Evolutionary conservation across 495 filamentous ascomycete species (phyloP).

Genomic region (Aspergillus campestris): DNA sequence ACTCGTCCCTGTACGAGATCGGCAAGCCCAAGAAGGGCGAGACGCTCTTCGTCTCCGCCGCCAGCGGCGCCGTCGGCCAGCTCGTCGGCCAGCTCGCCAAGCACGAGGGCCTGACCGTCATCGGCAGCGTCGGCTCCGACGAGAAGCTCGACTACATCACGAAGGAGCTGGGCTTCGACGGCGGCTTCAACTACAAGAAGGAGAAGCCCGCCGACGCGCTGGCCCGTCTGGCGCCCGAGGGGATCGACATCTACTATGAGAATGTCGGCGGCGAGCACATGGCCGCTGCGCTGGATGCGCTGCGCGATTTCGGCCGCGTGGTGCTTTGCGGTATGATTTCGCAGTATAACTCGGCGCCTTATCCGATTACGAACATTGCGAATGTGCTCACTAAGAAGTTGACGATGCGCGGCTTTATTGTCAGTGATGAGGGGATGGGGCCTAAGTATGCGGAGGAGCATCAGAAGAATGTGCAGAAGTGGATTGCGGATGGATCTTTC

Average conservation of each 20-base stretch:
- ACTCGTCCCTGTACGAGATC: slow-evolving; percentile 71
- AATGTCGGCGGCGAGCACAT: slow-evolving; percentile 89
- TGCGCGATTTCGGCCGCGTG: slow-evolving; percentile 68
- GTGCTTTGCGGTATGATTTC: slow-evolving; percentile 64
- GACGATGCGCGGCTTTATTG: slow-evolving; percentile 73
- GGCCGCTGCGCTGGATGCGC: slow-evolving; percentile 59
- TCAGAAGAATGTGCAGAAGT: slow-evolving; percentile 71
- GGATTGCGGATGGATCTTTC: slow-evolving; percentile 76
- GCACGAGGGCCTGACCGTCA: slow-evolving; percentile 76
- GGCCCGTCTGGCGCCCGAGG: slow-evolving; percentile 64
- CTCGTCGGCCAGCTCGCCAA: slow-evolving; percentile 81
- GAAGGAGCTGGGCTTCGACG: slow-evolving; percentile 60
- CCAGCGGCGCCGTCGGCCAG: slow-evolving; percentile 77
- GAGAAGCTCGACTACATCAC: slow-evolving; percentile 61
- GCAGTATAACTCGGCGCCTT: slow-evolving; percentile 64
- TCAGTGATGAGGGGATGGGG: slow-evolving; percentile 55
- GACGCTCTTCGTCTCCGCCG: slow-evolving; percentile 78
- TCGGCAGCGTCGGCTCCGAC: slow-evolving; percentile 65
- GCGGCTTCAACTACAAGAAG: slow-evolving; percentile 71
- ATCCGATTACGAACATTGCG: slow-evolving; percentile 60
- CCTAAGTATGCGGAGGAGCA: slow-evolving; percentile 66
- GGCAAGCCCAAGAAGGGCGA: slow-evolving; percentile 81
- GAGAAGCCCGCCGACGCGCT: slow-evolving; percentile 63
- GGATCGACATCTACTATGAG: slow-evolving; percentile 92
- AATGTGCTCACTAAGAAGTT: slow-evolving; percentile 48